These are phyloP conservation scores for Phoma herbarum DNA, from an alignment of 2,329 filamentous ascomycete genomes.

Conservation along the genomic window DNA sequence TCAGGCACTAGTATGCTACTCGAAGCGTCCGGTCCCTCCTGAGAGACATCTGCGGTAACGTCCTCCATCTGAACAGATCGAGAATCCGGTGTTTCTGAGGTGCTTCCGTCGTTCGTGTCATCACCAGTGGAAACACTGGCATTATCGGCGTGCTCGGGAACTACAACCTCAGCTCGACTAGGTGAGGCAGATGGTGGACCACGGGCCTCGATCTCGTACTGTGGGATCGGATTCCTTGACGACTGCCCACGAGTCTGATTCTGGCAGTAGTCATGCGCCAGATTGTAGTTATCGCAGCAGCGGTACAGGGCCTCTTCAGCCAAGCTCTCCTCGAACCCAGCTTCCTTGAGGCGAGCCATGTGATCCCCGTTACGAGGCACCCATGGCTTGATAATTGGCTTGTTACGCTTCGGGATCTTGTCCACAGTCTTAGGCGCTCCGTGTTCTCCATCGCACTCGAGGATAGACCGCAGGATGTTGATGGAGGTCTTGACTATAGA, in stretches of 20 bases:
- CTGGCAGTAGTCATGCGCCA: slow-evolving; percentile 78
- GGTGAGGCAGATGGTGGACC: slow-evolving; percentile 42
- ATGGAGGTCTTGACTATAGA: slow-evolving; percentile 81
- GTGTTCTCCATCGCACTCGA: slow-evolving; percentile 78
- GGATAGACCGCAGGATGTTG: slow-evolving; percentile 81
- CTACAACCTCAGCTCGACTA: slow-evolving; percentile 45
- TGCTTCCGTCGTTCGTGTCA: slow-evolving; percentile 37
- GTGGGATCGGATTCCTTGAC: slow-evolving; percentile 72
- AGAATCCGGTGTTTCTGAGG: slow-evolving; percentile 40
- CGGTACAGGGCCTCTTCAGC: slow-evolving; percentile 83
- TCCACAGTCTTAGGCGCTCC: slow-evolving; percentile 70
- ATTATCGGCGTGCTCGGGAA: slow-evolving; percentile 42
- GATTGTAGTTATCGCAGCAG: slow-evolving; percentile 70
- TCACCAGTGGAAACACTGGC: slow-evolving; percentile 40
- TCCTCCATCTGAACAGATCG: slow-evolving; percentile 55
- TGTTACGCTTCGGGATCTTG: slow-evolving; percentile 60
- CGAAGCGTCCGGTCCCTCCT: slow-evolving; percentile 23
- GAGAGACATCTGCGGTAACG: slow-evolving; percentile 23
- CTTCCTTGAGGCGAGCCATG: slow-evolving; percentile 55
- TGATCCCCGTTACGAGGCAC: slow-evolving; percentile 58
- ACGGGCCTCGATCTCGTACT: slow-evolving; percentile 50
- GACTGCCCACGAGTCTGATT: slow-evolving; percentile 68
- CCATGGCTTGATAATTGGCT: slow-evolving; percentile 61
- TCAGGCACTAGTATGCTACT: slow-evolving; percentile 33
- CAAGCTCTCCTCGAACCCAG: slow-evolving; percentile 66